phyloP scores from a whole-genome alignment of 495 filamentous ascomycete species.

The Neurospora sp. region DNA sequence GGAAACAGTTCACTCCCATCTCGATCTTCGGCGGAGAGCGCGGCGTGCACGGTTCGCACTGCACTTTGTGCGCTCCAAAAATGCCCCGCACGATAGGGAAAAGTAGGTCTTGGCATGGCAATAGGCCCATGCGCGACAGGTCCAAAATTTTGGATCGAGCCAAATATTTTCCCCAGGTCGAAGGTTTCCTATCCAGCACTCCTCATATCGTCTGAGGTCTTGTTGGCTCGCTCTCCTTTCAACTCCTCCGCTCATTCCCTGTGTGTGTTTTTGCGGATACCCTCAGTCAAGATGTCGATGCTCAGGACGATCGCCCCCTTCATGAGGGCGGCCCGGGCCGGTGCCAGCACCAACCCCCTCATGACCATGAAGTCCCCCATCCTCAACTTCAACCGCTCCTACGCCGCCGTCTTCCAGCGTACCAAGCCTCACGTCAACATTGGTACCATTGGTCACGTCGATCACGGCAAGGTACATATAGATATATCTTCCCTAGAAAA shows the following conservation, averaged over 20 bases:
- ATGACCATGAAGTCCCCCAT: conserved; percentile 45
- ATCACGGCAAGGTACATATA: conserved; percentile 84
- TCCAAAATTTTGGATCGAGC: conserved; percentile 10
- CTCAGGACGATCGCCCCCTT: conserved; percentile 58
- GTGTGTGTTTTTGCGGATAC: conserved; percentile 14
- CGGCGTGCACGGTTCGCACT: neutral
- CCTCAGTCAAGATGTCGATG: conserved; percentile 48
- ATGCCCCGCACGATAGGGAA: neutral
- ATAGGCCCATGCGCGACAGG: conserved; percentile 1
- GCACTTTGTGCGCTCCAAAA: neutral
- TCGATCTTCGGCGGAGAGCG: neutral
- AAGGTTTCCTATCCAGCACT: neutral
- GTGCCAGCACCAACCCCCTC: conserved; percentile 56
- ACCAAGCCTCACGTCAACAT: conserved; percentile 98
- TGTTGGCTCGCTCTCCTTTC: conserved; percentile 4
- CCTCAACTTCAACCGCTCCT: conserved; percentile 56
- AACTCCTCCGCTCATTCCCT: conserved; percentile 16
- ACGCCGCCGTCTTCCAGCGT: conserved; percentile 71
- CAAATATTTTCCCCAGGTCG: conserved; percentile 12
- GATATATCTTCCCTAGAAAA: neutral
- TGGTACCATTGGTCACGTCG: conserved; percentile 98
- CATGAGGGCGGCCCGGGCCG: conserved; percentile 54
- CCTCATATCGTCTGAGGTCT: conserved; percentile 1
- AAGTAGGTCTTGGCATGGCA: neutral
- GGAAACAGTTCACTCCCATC: neutral